A percentile compares a stretch with the other conserved stretches of the same genome.
Conservation (phyloP, 108 stramenopile genomes). For the Pseudonitzschia multistriata region DNA sequence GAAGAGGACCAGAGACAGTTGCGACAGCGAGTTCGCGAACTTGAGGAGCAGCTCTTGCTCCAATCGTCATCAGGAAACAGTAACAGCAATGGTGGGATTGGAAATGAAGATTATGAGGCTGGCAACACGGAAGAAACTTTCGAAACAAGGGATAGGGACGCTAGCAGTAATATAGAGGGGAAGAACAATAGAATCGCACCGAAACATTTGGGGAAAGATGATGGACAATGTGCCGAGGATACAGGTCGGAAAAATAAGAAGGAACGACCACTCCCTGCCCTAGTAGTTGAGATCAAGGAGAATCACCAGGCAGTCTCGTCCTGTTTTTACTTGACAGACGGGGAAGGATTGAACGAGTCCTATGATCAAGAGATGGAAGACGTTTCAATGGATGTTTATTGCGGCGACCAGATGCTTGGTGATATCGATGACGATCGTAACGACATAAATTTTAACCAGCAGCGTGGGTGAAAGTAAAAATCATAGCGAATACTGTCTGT, state of each 20-base stretch:
- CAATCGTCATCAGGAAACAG: slow-evolving; percentile 2
- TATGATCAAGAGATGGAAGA: slow-evolving; percentile 10
- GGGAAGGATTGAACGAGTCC: slow-evolving; percentile 32
- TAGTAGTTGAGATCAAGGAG: slow-evolving; percentile 4
- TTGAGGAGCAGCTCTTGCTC: slow-evolving; percentile 29
- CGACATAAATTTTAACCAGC: not conserved
- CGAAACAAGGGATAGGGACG: not conserved
- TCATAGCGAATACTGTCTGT: not conserved
- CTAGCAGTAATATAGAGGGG: not conserved
- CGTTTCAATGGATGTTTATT: not conserved
- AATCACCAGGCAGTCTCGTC: slow-evolving; percentile 12
- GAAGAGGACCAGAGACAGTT: slow-evolving; percentile 40
- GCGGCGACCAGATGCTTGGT: not conserved
- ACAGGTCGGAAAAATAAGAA: not conserved
- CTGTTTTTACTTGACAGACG: slow-evolving; percentile 33
- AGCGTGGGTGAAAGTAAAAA: not conserved
- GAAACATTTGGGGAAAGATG: not conserved
- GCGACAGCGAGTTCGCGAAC: slow-evolving; percentile 15
- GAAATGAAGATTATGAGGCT: not conserved
- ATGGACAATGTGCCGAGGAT: not conserved
- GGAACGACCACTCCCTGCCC: not conserved
- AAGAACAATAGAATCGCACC: not conserved
- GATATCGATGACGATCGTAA: slow-evolving; percentile 13
- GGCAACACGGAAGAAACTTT: not conserved
- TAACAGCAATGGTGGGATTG: not conserved